phyloP scores from a whole-genome alignment of 2,329 filamentous ascomycete genomes.

The Rhinocladiella mackenziei region DNA sequence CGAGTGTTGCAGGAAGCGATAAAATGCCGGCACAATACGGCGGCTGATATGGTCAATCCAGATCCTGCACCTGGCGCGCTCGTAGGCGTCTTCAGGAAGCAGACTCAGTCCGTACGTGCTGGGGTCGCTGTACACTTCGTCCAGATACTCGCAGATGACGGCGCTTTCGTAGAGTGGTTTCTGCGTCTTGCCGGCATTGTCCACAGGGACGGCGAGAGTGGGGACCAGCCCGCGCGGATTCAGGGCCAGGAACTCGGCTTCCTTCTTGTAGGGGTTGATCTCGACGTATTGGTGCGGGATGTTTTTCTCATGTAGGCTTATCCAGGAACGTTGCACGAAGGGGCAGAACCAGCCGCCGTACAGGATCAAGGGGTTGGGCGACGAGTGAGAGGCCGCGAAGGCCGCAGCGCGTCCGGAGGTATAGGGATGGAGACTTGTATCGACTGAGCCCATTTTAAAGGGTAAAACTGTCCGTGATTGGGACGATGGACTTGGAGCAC shows the following conservation, averaged over 20 bases:
- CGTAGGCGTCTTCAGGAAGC: slow-evolving; percentile 61
- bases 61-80: slow-evolving; percentile 61
- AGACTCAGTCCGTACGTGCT: slow-evolving; percentile 47
- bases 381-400: slow-evolving; percentile 34
- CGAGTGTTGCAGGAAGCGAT: slow-evolving; percentile 55
- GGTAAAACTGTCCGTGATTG: too few relatives aligned
- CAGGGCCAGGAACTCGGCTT: slow-evolving; percentile 62
- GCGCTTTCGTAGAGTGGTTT: slow-evolving; percentile 66
- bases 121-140: slow-evolving; percentile 60
- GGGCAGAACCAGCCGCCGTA: slow-evolving; percentile 74
- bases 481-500: too few relatives aligned
- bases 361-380: slow-evolving; percentile 50
- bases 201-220: slow-evolving; percentile 50
- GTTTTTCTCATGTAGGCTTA: slow-evolving; percentile 67
- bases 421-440: slow-evolving; percentile 43
- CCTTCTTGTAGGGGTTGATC: slow-evolving; percentile 75
- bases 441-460: slow-evolving; percentile 35
- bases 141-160: slow-evolving; percentile 70
- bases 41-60: slow-evolving; percentile 71
- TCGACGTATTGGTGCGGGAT: slow-evolving; percentile 74
- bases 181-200: slow-evolving; percentile 38
- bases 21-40: slow-evolving; percentile 65
- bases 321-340: slow-evolving; percentile 65
- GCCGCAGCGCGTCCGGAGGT: slow-evolving; percentile 44
- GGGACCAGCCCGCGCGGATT: slow-evolving; percentile 75